Conservation (phyloP, 129 eudicot species). For the Ambrosia trifida region DNA sequence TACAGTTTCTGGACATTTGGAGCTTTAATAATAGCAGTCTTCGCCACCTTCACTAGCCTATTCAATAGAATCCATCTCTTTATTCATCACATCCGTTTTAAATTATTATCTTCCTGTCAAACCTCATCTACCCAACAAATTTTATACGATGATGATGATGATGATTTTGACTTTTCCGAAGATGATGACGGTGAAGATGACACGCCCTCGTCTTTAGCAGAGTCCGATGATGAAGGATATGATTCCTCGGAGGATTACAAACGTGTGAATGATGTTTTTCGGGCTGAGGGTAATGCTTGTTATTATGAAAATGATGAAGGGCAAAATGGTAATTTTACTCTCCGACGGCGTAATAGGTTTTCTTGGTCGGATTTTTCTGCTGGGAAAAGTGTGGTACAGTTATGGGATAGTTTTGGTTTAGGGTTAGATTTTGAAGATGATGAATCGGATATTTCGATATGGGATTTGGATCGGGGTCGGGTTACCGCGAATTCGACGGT, state of each 20-base stretch:
- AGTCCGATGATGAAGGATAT: conserved; percentile 45
- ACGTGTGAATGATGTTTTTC: conserved; percentile 35
- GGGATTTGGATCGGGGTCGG: conserved; percentile 43
- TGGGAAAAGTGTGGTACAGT: conserved; percentile 75
- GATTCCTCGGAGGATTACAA: conserved; percentile 25
- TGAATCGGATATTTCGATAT: conserved; percentile 34
- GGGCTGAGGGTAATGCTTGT: conserved; percentile 44
- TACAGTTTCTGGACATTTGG: conserved; percentile 73
- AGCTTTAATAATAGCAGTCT: conserved; percentile 61
- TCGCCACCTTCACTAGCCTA: conserved; percentile 63
- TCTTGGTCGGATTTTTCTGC: conserved; percentile 68
- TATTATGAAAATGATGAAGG: conserved; percentile 4
- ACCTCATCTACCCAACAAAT: conserved; percentile 25
- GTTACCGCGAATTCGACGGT: conserved; percentile 29
- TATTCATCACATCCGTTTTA: conserved; percentile 36
- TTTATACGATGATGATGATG: conserved; percentile 33
- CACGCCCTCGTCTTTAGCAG: conserved; percentile 50
- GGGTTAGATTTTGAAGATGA: conserved; percentile 60
- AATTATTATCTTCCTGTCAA: conserved; percentile 23
- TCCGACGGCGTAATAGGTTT: conserved; percentile 47
- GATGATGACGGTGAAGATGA: conserved; percentile 42
- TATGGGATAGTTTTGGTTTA: conserved; percentile 86
- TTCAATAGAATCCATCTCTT: conserved; percentile 44
- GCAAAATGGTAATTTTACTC: conserved; percentile 39
- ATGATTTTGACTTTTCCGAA: conserved; percentile 55